Conservation (phyloP, 768 basidiomycete species). For the Termitomyces sp. region DNA sequence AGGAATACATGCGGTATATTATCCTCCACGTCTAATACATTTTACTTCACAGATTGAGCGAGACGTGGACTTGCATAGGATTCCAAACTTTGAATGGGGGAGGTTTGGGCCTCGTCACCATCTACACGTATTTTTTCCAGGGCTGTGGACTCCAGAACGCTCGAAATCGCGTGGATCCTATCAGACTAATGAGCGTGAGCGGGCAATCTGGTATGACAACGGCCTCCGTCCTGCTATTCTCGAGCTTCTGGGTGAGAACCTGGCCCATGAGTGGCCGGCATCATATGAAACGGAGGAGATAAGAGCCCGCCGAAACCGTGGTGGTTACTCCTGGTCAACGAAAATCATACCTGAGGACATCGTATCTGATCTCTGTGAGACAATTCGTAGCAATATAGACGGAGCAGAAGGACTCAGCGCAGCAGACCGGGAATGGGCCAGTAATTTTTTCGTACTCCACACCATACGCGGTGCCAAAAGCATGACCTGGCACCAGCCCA, state of each 20-base stretch:
- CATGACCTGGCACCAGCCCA: too few species aligned
- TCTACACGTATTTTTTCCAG: conserved; percentile 22
- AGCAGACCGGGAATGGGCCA: too few species aligned
- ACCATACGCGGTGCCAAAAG: too few species aligned
- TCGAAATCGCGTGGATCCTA: not conserved
- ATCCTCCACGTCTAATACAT: too few species aligned
- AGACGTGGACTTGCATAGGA: conserved; percentile 12
- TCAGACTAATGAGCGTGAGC: conserved; percentile 8
- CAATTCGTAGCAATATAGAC: too few species aligned
- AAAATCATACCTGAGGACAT: conserved; percentile 12
- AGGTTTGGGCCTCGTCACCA: conserved; percentile 13
- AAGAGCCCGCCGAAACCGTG: conserved; percentile 12
- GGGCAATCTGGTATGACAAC: conserved; percentile 15
- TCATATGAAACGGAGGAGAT: conserved; percentile 15
- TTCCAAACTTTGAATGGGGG: conserved; percentile 23
- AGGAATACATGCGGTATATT: too few species aligned
- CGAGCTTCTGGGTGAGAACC: not conserved
- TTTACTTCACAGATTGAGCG: not conserved
- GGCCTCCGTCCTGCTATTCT: conserved; percentile 20
- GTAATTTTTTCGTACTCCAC: too few species aligned
- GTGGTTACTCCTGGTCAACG: conserved; percentile 12
- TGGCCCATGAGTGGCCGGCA: conserved; percentile 20
- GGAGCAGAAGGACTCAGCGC: too few species aligned
- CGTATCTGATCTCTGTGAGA: not conserved
- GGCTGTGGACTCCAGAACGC: conserved; percentile 10